These are phyloP conservation scores for Globisporangium megalacanthum DNA, from an alignment of 352 stramenopile genomes.

Conservation along the genomic window DNA sequence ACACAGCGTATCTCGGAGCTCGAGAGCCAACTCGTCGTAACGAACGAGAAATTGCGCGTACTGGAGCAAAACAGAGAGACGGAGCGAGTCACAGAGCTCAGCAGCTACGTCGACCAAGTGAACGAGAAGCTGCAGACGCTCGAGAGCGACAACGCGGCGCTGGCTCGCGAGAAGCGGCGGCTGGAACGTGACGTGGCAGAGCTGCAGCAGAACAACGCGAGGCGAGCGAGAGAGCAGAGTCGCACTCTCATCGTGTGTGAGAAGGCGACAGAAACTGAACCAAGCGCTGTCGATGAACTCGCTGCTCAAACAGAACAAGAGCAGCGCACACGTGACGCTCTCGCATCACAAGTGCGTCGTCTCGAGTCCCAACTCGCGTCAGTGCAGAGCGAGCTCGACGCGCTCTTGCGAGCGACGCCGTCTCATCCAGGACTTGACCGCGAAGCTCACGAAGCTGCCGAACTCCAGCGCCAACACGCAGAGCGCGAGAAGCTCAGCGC, in stretches of 20 bases:
- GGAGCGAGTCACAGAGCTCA: conserved; percentile 21
- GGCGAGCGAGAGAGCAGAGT: neutral
- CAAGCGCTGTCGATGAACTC: neutral
- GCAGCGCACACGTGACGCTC: neutral
- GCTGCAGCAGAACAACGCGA: neutral
- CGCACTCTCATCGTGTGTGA: conserved; percentile 1
- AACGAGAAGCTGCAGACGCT: conserved; percentile 19
- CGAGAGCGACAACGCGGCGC: conserved; percentile 9
- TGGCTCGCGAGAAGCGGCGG: conserved; percentile 5
- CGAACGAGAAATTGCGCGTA: conserved; percentile 2
- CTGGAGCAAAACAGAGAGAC: conserved; percentile 16
- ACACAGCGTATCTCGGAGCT: conserved; percentile 4
- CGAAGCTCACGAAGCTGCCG: neutral
- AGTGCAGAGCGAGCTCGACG: conserved; percentile 9
- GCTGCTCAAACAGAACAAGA: neutral
- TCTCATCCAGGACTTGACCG: neutral
- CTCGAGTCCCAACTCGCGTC: conserved; percentile 4
- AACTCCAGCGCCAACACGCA: conserved; percentile 2
- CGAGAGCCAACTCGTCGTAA: neutral
- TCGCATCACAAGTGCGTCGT: neutral
- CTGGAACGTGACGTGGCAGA: neutral
- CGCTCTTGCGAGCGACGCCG: neutral
- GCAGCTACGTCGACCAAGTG: conserved; percentile 27
- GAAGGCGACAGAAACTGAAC: conserved; percentile 2
- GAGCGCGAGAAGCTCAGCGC: conserved; percentile 6